Evolutionary conservation across 2,329 filamentous ascomycete species (phyloP).

Genomic region (Aspergillus udagawae): DNA sequence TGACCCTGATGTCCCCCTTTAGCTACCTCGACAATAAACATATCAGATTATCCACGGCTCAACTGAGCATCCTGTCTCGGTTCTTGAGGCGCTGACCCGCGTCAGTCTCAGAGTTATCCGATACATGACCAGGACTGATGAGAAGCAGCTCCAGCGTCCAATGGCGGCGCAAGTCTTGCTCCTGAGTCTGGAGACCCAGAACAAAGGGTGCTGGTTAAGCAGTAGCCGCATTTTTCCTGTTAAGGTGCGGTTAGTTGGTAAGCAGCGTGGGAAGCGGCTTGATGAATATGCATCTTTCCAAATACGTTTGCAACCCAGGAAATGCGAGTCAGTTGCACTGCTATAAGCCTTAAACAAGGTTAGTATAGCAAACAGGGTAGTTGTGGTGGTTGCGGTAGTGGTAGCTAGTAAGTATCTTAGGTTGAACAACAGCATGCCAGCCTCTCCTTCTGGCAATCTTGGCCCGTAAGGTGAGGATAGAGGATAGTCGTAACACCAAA

Average conservation of each 20-base stretch:
- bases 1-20: background rate
- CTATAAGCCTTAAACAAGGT: background rate
- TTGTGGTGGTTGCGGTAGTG: too few relatives aligned
- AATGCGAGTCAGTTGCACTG: background rate
- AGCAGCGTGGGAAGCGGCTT: background rate
- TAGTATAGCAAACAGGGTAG: background rate
- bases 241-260: background rate
- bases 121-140: background rate
- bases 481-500: background rate
- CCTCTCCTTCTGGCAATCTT: background rate
- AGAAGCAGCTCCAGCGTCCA: background rate
- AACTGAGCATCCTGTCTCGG: background rate
- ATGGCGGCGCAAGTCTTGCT: background rate
- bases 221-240: background rate
- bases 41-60: background rate
- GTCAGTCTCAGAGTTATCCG: background rate
- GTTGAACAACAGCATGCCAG: conserved; percentile 4
- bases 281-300: background rate
- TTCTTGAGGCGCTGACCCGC: background rate
- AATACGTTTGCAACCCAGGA: background rate
- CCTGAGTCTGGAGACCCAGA: background rate
- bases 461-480: background rate
- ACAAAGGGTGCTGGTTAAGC: background rate
- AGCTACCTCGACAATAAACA: background rate
- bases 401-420: background rate